Evolutionary conservation across 805 yeast genomes (phyloP).

Genomic region (Metschnikowia koreensis): DNA sequence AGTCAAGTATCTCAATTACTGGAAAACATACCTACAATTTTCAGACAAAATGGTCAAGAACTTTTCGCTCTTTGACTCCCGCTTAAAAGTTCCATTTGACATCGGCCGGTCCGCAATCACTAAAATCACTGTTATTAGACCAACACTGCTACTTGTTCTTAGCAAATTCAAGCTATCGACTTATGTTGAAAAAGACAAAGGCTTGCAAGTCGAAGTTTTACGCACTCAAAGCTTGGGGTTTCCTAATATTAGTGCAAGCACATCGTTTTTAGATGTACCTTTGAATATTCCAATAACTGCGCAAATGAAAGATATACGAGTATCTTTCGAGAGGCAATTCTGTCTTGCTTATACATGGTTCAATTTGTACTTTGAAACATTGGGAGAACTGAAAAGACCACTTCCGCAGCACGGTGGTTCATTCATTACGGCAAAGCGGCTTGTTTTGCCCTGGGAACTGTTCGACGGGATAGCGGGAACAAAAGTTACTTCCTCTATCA

Average conservation of each 20-base stretch:
- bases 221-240: constrained; percentile 7
- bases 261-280: constrained; percentile 7
- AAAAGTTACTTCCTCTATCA: constrained; percentile 45
- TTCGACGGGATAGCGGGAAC: constrained; percentile 72
- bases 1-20: constrained; percentile 61
- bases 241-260: constrained; percentile 6
- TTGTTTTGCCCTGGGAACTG: constrained; percentile 31
- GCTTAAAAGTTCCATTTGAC: constrained; percentile 5
- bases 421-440: constrained; percentile 1
- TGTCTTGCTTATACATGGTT: constrained; percentile 30
- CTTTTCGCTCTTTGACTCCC: constrained; percentile 8
- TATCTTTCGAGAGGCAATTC: constrained; percentile 14
- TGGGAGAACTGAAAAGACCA: constrained; percentile 7
- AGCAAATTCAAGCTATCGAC: constrained; percentile 14
- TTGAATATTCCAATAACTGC: constrained; percentile 8
- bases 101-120: constrained; percentile 9
- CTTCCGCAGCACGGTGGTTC: constrained; percentile 7
- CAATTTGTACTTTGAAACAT: constrained; percentile 26
- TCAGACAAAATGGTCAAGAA: constrained; percentile 3
- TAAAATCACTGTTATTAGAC: constrained; percentile 12
- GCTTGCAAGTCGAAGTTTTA: constrained; percentile 2
- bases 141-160: constrained; percentile 10
- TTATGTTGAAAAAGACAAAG: constrained; percentile 9
- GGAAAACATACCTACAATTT: constrained; percentile 22
- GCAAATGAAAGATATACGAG: constrained; percentile 16